A percentile compares a stretch with the other conserved stretches of the same genome.
phyloP scores from a whole-genome alignment of 352 stramenopile genomes.

The Peronospora tabacina region DNA sequence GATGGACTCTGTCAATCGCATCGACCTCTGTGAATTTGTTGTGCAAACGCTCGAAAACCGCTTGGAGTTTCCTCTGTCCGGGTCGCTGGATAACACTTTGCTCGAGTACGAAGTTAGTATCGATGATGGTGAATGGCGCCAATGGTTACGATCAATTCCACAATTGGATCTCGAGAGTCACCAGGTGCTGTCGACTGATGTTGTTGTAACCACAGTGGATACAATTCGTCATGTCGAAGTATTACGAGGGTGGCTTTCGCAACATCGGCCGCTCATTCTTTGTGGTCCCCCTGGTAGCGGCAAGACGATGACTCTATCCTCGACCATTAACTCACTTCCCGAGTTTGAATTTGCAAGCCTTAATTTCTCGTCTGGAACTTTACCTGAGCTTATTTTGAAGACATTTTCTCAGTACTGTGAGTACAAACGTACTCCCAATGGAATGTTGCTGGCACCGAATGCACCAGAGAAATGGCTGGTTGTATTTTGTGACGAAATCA shows the following conservation, averaged over 20 bases:
- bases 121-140: slow-evolving; percentile 94
- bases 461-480: slow-evolving; percentile 96
- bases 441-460: slow-evolving; percentile 93
- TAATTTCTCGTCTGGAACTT: slow-evolving; percentile 99
- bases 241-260: slow-evolving; percentile 94
- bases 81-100: slow-evolving; percentile 73
- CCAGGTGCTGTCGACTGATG: slow-evolving; percentile 91
- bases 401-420: slow-evolving; percentile 98
- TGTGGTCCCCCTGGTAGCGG: slow-evolving; percentile 97
- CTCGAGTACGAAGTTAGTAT: slow-evolving; percentile 96
- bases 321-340: slow-evolving; percentile 94
- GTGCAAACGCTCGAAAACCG: slow-evolving; percentile 85
- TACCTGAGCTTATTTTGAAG: slow-evolving; percentile 97
- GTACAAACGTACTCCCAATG: slow-evolving; percentile 95
- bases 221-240: slow-evolving; percentile 98
- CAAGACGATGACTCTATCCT: slow-evolving; percentile 99
- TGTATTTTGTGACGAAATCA: slow-evolving; percentile 99
- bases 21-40: slow-evolving; percentile 87
- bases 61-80: slow-evolving; percentile 79
- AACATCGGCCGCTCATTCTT: slow-evolving; percentile 94
- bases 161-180: slow-evolving; percentile 97
- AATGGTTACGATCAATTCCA: slow-evolving; percentile 94
- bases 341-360: slow-evolving; percentile 97
- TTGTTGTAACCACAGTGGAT: slow-evolving; percentile 99
- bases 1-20: slow-evolving; percentile 89